Evolutionary conservation across 1,284 basidiomycete genomes (phyloP).

Genomic region (Heterobasidion occidentale): DNA sequence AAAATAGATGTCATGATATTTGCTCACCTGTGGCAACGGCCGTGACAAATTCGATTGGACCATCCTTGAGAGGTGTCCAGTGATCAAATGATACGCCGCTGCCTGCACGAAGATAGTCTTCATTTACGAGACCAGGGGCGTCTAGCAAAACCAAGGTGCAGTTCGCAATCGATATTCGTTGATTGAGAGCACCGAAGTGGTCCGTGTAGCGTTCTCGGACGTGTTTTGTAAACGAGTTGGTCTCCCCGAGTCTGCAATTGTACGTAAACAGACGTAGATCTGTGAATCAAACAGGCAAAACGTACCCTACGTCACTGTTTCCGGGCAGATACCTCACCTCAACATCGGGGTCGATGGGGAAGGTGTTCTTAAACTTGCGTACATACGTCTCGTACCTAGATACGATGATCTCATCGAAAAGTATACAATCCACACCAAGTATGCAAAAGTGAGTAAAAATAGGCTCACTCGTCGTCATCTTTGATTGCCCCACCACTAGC

Average conservation of each 20-base stretch:
- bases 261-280: neutral
- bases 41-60: conserved; percentile 69
- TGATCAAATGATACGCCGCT: conserved; percentile 40
- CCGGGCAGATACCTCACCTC: conserved; percentile 2
- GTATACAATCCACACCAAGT: neutral
- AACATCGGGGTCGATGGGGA: neutral
- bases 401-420: neutral
- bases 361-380: conserved; percentile 1
- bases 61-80: conserved; percentile 53
- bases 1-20: too few species aligned
- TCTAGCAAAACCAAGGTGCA: conserved; percentile 2
- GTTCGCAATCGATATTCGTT: conserved; percentile 1
- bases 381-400: conserved; percentile 2
- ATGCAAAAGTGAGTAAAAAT: neutral
- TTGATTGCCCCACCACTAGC: conserved; percentile 58
- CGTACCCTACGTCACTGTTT: conserved; percentile 5
- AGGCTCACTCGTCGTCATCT: conserved; percentile 57
- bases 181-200: conserved; percentile 4
- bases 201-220: conserved; percentile 2
- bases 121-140: conserved; percentile 3
- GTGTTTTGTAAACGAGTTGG: conserved; percentile 2
- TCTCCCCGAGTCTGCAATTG: neutral
- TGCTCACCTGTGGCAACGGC: conserved; percentile 40
- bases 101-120: conserved; percentile 35
- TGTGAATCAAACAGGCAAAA: neutral